These are phyloP conservation scores for Cryptosporidium parvum DNA, from an alignment of 169 alveolate genomes.

Conservation along the genomic window DNA sequence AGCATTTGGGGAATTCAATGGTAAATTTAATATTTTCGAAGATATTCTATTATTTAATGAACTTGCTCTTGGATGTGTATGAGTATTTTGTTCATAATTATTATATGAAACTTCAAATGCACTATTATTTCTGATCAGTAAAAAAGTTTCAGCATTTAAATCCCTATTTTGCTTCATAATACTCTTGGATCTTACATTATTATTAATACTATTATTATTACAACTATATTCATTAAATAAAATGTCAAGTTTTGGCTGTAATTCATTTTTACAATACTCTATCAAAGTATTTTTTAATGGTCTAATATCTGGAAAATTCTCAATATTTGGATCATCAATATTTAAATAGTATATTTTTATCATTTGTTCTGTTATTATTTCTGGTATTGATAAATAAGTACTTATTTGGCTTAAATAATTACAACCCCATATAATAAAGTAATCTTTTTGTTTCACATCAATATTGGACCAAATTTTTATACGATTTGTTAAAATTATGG, in stretches of 20 bases:
- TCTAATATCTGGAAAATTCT: slow-evolving; percentile 20
- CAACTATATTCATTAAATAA: slow-evolving; percentile 6
- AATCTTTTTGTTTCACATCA: slow-evolving; percentile 11
- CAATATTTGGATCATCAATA: slow-evolving; percentile 15
- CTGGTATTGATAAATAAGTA: slow-evolving; percentile 38
- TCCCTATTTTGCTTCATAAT: not conserved
- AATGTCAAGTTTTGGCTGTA: slow-evolving; percentile 41
- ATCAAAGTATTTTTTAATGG: slow-evolving; percentile 36
- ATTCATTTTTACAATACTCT: slow-evolving; percentile 35
- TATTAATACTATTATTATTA: not conserved
- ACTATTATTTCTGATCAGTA: slow-evolving; percentile 36
- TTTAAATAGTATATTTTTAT: slow-evolving; percentile 14
- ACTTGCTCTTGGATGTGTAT: not conserved
- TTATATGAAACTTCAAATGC: slow-evolving; percentile 6
- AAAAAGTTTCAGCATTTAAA: slow-evolving; percentile 39
- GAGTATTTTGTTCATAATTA: not conserved
- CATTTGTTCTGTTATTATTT: slow-evolving; percentile 1
- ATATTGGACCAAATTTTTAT: slow-evolving; percentile 37
- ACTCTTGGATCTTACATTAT: not conserved
- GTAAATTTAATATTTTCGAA: not conserved
- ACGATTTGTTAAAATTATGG: slow-evolving; percentile 11
- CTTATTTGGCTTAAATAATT: slow-evolving; percentile 40
- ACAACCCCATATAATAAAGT: slow-evolving; percentile 58
- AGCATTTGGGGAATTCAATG: not conserved
- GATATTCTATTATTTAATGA: slow-evolving; percentile 16